phyloP scores from a whole-genome alignment of 2,329 filamentous ascomycete genomes.

The Gnomoniopsis sp. region DNA sequence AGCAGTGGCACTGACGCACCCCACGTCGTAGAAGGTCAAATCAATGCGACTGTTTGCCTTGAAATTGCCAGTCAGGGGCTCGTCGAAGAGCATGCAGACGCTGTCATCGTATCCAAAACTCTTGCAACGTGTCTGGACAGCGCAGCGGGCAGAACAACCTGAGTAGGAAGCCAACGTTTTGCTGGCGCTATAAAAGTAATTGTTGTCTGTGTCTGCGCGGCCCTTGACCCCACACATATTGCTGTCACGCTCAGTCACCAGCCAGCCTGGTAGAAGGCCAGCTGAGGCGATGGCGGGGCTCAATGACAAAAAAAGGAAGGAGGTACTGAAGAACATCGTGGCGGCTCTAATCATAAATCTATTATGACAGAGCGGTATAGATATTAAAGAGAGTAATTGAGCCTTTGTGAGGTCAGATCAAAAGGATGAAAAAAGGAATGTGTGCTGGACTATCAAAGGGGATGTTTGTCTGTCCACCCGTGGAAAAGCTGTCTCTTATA shows the following conservation, averaged over 20 bases:
- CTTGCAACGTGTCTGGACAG: background rate
- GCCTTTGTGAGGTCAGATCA: too few relatives aligned
- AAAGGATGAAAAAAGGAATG: background rate
- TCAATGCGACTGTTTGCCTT: background rate
- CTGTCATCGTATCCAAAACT: constrained; percentile 5
- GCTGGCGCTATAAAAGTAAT: constrained; percentile 10
- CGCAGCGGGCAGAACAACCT: constrained; percentile 4
- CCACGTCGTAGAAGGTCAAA: constrained; percentile 6
- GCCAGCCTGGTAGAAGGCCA: background rate
- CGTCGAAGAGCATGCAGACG: constrained; percentile 7
- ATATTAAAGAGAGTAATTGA: background rate
- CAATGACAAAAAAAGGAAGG: constrained; percentile 1
- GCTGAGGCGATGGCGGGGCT: background rate
- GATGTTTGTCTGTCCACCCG: background rate
- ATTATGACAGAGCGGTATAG: background rate
- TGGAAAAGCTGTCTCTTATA: background rate
- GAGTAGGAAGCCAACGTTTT: background rate
- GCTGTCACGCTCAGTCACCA: background rate
- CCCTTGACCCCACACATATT: constrained; percentile 4
- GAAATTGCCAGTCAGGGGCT: background rate
- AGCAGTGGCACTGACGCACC: background rate
- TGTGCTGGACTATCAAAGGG: background rate
- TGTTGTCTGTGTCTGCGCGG: background rate
- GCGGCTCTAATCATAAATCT: background rate
- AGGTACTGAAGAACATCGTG: background rate